These are phyloP conservation scores for Rhynchosporium graminicola DNA, from an alignment of 2,329 filamentous ascomycete genomes.

Conservation along the genomic window DNA sequence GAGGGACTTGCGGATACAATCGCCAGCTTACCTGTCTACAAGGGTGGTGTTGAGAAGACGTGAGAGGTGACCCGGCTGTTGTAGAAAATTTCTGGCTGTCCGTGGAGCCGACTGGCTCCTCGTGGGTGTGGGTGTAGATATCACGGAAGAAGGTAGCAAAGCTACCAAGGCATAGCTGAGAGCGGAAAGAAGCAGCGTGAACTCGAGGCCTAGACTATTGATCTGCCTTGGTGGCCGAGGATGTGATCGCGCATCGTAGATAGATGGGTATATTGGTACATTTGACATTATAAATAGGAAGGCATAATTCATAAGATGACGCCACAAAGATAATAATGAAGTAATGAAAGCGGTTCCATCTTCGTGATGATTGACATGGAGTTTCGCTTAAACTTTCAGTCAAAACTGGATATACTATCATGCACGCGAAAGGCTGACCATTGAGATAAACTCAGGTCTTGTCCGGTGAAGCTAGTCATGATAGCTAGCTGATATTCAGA, in stretches of 20 bases:
- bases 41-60: conserved; percentile 9
- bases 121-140: not conserved
- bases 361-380: no score
- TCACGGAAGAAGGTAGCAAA: not conserved
- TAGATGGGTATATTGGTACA: not conserved
- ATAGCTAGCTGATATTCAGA: no score
- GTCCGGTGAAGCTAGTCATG: no score
- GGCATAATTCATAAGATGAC: not conserved
- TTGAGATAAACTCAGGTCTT: no score
- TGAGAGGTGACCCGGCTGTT: not conserved
- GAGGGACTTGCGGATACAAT: conserved; percentile 1
- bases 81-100: not conserved
- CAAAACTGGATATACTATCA: no score
- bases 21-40: conserved; percentile 6
- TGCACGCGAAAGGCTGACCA: no score
- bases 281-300: not conserved
- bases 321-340: not conserved
- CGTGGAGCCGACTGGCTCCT: not conserved
- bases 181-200: not conserved
- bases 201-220: not conserved
- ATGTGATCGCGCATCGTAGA: not conserved
- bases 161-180: not conserved
- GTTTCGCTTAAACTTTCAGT: no score
- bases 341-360: not conserved
- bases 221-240: not conserved